phyloP scores from a whole-genome alignment of 2,329 filamentous ascomycete genomes.

The Apiospora sp. region DNA sequence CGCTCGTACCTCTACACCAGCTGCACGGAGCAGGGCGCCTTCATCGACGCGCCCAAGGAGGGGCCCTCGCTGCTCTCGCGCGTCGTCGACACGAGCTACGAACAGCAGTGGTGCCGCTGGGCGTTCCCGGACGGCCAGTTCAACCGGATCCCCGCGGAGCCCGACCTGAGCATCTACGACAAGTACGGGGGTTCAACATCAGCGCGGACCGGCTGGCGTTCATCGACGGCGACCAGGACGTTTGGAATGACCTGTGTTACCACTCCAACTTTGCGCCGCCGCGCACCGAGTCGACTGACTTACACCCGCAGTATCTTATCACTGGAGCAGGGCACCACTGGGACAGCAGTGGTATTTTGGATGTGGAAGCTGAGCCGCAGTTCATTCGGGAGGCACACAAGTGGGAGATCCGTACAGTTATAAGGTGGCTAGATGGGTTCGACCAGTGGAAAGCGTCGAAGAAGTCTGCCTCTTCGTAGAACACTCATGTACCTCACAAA shows the following conservation, averaged over 20 bases:
- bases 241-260: conserved; percentile 61
- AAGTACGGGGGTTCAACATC: conserved; percentile 57
- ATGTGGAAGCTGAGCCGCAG: conserved; percentile 55
- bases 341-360: conserved; percentile 51
- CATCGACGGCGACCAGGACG: conserved; percentile 60
- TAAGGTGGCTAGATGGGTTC: conserved; percentile 50
- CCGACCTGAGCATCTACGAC: conserved; percentile 52
- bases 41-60: conserved; percentile 54
- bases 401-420: conserved; percentile 61
- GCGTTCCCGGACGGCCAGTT: conserved; percentile 56
- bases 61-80: conserved; percentile 56
- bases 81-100: conserved; percentile 56
- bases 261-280: conserved; percentile 51
- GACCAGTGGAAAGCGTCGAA: conserved; percentile 34
- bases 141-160: conserved; percentile 53
- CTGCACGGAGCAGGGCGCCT: conserved; percentile 57
- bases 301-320: conserved; percentile 58
- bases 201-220: conserved; percentile 56
- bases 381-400: conserved; percentile 59
- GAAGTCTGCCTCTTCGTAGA: neutral
- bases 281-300: conserved; percentile 47
- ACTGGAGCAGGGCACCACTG: conserved; percentile 60
- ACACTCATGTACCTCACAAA: neutral
- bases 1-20: conserved; percentile 60
- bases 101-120: conserved; percentile 64